Evolutionary conservation across 106 monocot genomes (phyloP).

Genomic region (Amphibolis antarctica): DNA sequence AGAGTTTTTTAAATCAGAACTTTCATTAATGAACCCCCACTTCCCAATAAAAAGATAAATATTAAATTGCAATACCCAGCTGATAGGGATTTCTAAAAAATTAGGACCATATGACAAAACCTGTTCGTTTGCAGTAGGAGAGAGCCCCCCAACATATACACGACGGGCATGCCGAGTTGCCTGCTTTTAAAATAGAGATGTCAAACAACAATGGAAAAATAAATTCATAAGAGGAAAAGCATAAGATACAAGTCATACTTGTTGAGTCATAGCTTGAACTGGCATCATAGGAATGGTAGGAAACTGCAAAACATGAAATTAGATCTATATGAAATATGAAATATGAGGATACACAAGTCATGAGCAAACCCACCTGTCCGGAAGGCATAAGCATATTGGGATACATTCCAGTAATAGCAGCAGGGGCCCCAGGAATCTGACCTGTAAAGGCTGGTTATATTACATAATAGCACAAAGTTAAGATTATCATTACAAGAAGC

Average conservation of each 20-base stretch:
- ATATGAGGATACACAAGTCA: neutral
- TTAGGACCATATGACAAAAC: constrained; percentile 3
- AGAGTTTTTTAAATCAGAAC: too few species aligned
- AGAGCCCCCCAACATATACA: constrained; percentile 93
- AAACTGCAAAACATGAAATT: constrained; percentile 17
- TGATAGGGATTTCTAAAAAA: neutral
- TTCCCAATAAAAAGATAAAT: too few species aligned
- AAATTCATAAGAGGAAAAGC: too few species aligned
- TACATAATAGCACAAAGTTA: constrained; percentile 17
- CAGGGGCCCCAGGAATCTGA: constrained; percentile 49
- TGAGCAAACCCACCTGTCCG: constrained; percentile 44
- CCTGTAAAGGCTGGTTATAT: constrained; percentile 43
- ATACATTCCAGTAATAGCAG: constrained; percentile 69
- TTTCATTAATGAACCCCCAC: too few species aligned
- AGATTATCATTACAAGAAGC: constrained; percentile 12
- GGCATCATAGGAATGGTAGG: constrained; percentile 45
- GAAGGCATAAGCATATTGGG: constrained; percentile 51
- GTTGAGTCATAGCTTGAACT: constrained; percentile 52
- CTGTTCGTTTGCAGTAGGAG: constrained; percentile 93
- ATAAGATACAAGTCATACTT: constrained; percentile 12
- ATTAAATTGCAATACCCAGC: too few species aligned
- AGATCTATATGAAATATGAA: neutral
- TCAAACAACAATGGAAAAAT: neutral
- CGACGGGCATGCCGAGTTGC: constrained; percentile 97
- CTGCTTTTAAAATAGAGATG: constrained; percentile 15